A percentile compares a stretch with the other conserved stretches of the same genome.
Conservation (phyloP, 441 rosid species). For the Jatropha multifida region DNA sequence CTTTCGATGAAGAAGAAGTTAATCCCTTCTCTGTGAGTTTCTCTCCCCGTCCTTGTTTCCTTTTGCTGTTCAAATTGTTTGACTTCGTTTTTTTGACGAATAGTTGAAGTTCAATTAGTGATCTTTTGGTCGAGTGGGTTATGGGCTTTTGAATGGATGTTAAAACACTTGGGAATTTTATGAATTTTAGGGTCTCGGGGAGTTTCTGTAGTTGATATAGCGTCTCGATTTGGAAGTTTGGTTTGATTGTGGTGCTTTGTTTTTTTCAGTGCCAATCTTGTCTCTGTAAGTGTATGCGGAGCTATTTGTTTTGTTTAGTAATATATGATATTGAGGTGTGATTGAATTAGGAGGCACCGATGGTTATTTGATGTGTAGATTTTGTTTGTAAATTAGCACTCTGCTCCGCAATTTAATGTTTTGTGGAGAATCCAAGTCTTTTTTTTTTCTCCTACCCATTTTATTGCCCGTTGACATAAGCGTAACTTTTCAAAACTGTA, state of each 20-base stretch:
- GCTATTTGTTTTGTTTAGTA: not conserved
- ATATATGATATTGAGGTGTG: not conserved
- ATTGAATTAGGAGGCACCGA: not conserved
- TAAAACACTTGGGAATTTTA: not conserved
- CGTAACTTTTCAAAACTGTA: too few relatives aligned
- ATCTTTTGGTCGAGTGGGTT: not conserved
- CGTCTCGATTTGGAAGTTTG: conserved; percentile 8
- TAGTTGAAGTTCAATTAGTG: conserved; percentile 7
- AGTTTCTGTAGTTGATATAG: conserved; percentile 17
- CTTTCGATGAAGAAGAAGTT: conserved; percentile 76
- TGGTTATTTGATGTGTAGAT: conserved; percentile 5
- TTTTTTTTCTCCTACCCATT: not conserved
- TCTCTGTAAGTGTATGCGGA: not conserved
- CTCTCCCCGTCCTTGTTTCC: conserved; percentile 1
- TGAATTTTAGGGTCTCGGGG: conserved; percentile 11
- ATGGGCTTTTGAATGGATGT: conserved; percentile 10
- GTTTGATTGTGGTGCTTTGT: not conserved
- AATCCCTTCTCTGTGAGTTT: conserved; percentile 83
- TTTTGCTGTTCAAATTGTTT: not conserved
- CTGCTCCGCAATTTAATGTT: not conserved
- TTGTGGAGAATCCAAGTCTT: not conserved
- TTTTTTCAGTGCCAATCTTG: conserved; percentile 2
- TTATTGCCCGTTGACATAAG: too few relatives aligned
- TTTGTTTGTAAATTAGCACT: not conserved
- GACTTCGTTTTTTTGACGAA: not conserved